Percentiles rank a stretch among this genome's conserved stretches.
Conservation (phyloP, 2,329 filamentous ascomycete species). For the Colletotrichum eremochloae region DNA sequence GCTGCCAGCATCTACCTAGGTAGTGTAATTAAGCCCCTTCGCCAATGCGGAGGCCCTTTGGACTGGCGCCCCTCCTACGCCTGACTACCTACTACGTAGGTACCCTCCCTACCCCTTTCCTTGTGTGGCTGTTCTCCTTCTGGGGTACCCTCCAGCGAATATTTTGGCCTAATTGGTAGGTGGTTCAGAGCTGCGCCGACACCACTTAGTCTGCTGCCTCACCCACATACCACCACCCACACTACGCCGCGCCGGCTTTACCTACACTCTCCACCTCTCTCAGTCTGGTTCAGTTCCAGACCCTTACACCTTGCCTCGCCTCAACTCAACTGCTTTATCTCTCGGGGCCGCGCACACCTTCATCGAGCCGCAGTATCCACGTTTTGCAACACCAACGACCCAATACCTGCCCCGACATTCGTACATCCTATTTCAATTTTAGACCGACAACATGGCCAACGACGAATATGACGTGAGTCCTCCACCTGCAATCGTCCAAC, state of each 20-base stretch:
- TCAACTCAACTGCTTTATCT: constrained; percentile 42
- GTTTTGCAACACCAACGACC: constrained; percentile 45
- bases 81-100: not conserved
- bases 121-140: constrained; percentile 10
- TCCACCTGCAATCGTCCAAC: constrained; percentile 17
- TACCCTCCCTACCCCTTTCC: not conserved
- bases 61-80: no score
- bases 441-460: constrained; percentile 85
- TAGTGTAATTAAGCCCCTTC: not conserved
- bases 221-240: constrained; percentile 8
- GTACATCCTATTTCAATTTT: constrained; percentile 44
- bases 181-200: constrained; percentile 29
- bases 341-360: constrained; percentile 42
- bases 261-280: constrained; percentile 34
- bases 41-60: no score
- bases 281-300: constrained; percentile 41
- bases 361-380: constrained; percentile 33
- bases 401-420: constrained; percentile 45
- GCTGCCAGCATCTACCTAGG: not conserved
- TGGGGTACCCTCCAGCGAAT: constrained; percentile 22
- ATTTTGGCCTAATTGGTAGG: not conserved
- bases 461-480: constrained; percentile 98
- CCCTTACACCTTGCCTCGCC: constrained; percentile 40
- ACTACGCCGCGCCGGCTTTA: constrained; percentile 11
- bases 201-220: constrained; percentile 35